Conservation (phyloP, 1,284 basidiomycete species). For the Spongiforma sp. region DNA sequence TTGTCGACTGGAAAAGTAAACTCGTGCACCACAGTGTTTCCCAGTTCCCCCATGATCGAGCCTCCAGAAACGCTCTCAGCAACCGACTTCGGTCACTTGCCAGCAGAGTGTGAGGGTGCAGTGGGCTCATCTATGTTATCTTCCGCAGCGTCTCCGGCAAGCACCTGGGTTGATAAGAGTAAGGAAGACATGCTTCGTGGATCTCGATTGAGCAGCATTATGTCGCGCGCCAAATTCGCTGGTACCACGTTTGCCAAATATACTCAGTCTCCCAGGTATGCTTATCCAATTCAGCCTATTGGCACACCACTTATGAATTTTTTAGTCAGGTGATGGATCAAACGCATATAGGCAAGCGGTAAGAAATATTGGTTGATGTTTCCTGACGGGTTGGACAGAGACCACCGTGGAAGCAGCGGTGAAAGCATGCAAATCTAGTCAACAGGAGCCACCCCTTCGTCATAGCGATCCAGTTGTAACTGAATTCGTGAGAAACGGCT, state of each 20-base stretch:
- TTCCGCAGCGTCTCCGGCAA: neutral
- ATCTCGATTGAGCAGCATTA: neutral
- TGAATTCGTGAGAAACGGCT: constrained; percentile 2
- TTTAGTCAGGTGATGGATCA: constrained; percentile 1
- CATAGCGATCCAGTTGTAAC: neutral
- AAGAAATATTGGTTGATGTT: no score
- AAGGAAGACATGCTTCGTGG: neutral
- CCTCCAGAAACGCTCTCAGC: no score
- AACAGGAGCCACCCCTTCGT: neutral
- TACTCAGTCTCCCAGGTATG: neutral
- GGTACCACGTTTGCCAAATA: neutral
- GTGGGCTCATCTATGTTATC: neutral
- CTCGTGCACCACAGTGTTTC: neutral
- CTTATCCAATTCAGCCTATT: neutral
- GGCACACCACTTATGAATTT: neutral
- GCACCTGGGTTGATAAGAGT: neutral
- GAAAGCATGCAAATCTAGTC: neutral
- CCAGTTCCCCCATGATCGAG: no score
- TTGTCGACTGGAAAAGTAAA: no score
- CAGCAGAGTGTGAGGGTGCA: neutral
- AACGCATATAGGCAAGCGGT: constrained; percentile 6
- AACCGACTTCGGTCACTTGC: no score
- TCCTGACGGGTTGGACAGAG: neutral
- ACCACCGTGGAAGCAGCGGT: neutral
- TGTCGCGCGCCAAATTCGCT: neutral